A percentile compares a stretch with the other conserved stretches of the same genome.
Conservation (phyloP, 768 basidiomycete genomes). For the Lactarius pseudohatsudake region DNA sequence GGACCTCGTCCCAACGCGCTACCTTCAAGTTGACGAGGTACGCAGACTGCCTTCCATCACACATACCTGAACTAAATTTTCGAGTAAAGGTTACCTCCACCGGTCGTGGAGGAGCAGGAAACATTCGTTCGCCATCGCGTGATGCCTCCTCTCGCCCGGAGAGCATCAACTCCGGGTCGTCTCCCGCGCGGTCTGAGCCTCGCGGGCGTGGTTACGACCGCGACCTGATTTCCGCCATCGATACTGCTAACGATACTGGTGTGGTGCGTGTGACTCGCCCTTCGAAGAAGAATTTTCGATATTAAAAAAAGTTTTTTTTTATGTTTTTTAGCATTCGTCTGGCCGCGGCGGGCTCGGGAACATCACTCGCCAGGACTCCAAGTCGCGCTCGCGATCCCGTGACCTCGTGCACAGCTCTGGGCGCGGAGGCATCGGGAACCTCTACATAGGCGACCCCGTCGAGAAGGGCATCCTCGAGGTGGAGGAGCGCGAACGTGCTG, state of each 20-base stretch:
- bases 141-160: conserved; percentile 37
- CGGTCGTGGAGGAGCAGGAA: conserved; percentile 83
- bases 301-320: not conserved
- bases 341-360: conserved; percentile 71
- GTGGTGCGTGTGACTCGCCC: conserved; percentile 8
- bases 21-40: conserved; percentile 39
- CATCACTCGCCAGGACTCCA: conserved; percentile 35
- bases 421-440: conserved; percentile 65
- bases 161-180: not conserved
- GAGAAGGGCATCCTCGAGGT: conserved; percentile 34
- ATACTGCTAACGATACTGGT: not conserved
- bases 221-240: conserved; percentile 31
- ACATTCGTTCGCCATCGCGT: conserved; percentile 78
- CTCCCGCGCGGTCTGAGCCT: conserved; percentile 18
- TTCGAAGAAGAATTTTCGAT: no score
- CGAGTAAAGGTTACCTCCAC: conserved; percentile 45
- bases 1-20: conserved; percentile 43
- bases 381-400: conserved; percentile 50
- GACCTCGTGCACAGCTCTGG: conserved; percentile 53
- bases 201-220: conserved; percentile 33
- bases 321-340: conserved; percentile 43
- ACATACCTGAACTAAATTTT: not conserved
- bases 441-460: conserved; percentile 37
- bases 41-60: conserved; percentile 5
- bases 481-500: conserved; percentile 40